Evolutionary conservation across 2,329 filamentous ascomycete species (phyloP), one percentile per base, ranked within the genome.

Genomic region (Aspergillus eucalypticola): DNA sequence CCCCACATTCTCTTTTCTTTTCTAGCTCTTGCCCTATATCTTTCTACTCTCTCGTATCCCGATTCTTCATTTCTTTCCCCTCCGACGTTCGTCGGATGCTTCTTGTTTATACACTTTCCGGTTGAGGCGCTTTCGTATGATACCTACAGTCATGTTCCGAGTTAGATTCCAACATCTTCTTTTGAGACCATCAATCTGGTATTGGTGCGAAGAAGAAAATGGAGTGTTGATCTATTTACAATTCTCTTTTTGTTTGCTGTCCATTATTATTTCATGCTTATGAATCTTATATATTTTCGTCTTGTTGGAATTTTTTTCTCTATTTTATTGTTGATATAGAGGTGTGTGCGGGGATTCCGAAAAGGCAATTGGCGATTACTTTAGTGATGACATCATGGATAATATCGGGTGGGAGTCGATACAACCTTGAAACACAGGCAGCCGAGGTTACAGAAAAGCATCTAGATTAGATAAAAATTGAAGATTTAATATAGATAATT

Each of bases 91-190:
- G 50, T 50, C 50, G 11, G 41, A 23, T 46, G 51, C 53, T 55
- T 39, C 39, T 61, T 32, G 35, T 42, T 42, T 54, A 15, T 60
- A 54, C 35, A n/a, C 10, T 57, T 59, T 57, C 32, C 32, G 25
- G 25, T 50, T 48, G 17, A 25, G 39, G 39, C 53, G 42, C 21
- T 58, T 39, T 57, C 46, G 29, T 29, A 66, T 58, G 65, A 67
- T 67, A 67, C 65, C 65, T 67, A 46, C 59, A 39, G 29, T 21
- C 41, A 49, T 60, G 41, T 55, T 62, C 57, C 60, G 38, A 62
- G 48, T 29, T 62, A 62, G 55, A 61, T 60, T 55, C 52, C 50
- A 55, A 25, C 49, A 35, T 13, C 32, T 13, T 60, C 41, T 44
- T 39, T 55, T 60, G 39, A 19, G 41, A 46, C 21, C 32, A 50